Base-by-base conservation (phyloP, 257 asterid genomes). In the Solanum pennellii region DNA sequence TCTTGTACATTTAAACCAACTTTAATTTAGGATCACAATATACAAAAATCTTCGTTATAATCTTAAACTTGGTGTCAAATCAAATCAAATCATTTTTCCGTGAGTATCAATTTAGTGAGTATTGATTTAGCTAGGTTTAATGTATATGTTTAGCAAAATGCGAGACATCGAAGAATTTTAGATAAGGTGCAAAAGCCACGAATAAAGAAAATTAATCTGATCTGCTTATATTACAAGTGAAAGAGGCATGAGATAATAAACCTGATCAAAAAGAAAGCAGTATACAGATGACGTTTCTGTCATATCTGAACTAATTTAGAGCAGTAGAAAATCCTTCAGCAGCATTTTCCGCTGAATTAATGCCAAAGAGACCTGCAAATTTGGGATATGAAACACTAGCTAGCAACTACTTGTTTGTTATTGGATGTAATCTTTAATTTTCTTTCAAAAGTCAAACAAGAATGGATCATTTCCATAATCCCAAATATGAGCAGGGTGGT, bases 391-490 rank as follows among this genome's bases (percentile, higher is more conserved):
- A 20, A 56, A 56, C 5, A 56, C 25, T 20, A 3, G 65, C 25
- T 20, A 3, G 65, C 65, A 56, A 20, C 25, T 20, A 56, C 66
- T 56, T 20, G 25, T 45, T 45, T 56, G 25, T 56, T 56, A 25
- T 56, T 56, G 25, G 25, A 56, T 56, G 65, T 18, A 56, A 37
- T 37, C 39, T 37, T 37, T 20, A 37, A 39, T 20, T 39, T 29
- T 20, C 15, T 35, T 74, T 94, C 65, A 79, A 45, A 79, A 31
- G 87, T 95, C 98, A 74, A 93, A 96, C 82, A 95, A 91, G 92
- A 91, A 94, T 1, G 95, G 95, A 88, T 96, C 97, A 8, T 85
- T 66, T 2, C 91, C 88, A 45, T 93, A 92, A 82, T 96, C 98
- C 99, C 98, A 96, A 59, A 94, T 89, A 69, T 90, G 21, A 15